A percentile compares a stretch with the other conserved stretches of the same genome.
Evolutionary conservation across 139 green algal genomes (phyloP).

Genomic region (Klebsormidium nitens): DNA sequence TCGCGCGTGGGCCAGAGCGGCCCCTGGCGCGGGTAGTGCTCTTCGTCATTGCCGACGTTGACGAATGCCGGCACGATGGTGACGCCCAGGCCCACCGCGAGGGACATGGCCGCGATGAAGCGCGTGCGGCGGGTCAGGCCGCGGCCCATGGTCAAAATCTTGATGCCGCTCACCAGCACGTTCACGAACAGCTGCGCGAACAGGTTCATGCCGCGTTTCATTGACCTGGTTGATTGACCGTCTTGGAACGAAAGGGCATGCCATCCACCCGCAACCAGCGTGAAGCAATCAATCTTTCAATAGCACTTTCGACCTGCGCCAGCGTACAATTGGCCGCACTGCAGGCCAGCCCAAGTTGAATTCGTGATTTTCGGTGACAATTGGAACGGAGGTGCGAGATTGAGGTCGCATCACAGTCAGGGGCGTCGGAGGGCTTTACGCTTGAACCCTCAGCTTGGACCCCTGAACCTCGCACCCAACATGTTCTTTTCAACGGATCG

Average conservation of each 20-base stretch:
- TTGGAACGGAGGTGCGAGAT: too few relatives aligned
- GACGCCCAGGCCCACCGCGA: constrained; percentile 41
- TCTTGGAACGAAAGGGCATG: not conserved
- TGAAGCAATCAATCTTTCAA: not conserved
- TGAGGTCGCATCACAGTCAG: too few relatives aligned
- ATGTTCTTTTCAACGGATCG: too few relatives aligned
- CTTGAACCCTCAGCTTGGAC: too few relatives aligned
- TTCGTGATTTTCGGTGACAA: too few relatives aligned
- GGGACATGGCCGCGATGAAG: constrained; percentile 43
- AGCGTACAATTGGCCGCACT: too few relatives aligned
- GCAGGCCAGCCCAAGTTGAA: too few relatives aligned
- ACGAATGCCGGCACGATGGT: constrained; percentile 34
- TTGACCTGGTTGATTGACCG: too few relatives aligned
- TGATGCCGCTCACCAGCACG: constrained; percentile 39
- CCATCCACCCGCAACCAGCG: not conserved
- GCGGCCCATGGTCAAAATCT: constrained; percentile 12
- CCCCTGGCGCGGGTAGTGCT: constrained; percentile 7
- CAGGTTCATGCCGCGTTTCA: too few relatives aligned
- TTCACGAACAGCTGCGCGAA: constrained; percentile 41
- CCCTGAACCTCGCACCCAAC: too few relatives aligned
- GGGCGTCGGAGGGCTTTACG: too few relatives aligned
- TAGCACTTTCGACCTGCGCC: not conserved
- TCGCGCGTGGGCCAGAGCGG: constrained; percentile 24
- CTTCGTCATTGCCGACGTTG: constrained; percentile 16
- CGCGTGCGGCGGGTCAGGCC: constrained; percentile 36